Percentiles rank a stretch among this genome's conserved stretches.
These are phyloP conservation scores for Fusarium ambrosium DNA, from an alignment of 2,329 filamentous ascomycete species.

Conservation along the genomic window DNA sequence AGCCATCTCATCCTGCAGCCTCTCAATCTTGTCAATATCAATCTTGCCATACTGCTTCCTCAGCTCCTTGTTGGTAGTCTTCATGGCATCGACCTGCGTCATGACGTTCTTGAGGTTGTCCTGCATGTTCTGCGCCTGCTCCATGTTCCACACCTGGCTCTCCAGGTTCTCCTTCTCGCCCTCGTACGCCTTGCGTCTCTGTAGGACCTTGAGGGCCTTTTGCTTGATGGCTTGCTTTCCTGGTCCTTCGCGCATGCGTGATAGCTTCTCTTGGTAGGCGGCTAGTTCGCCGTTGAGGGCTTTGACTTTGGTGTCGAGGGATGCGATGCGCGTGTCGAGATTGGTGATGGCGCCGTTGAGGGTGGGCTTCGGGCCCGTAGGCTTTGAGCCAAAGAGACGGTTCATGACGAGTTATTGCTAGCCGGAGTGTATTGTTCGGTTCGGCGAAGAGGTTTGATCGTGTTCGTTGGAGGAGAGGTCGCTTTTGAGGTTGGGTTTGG, in stretches of 20 bases:
- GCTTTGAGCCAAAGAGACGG: constrained; percentile 92
- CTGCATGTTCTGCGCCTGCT: constrained; percentile 98
- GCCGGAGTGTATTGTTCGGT: background rate
- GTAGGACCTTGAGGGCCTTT: constrained; percentile 93
- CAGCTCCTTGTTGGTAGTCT: constrained; percentile 94
- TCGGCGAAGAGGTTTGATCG: background rate
- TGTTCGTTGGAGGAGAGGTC: background rate
- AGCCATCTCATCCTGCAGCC: constrained; percentile 98
- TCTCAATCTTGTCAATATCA: constrained; percentile 96
- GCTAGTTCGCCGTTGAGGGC: constrained; percentile 91
- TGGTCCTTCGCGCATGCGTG: constrained; percentile 94
- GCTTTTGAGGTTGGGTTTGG: constrained; percentile 5
- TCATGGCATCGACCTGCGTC: constrained; percentile 98
- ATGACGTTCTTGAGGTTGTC: constrained; percentile 99
- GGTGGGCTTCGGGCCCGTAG: constrained; percentile 88
- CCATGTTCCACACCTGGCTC: constrained; percentile 98
- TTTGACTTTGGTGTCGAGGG: constrained; percentile 94
- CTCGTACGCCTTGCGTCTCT: constrained; percentile 95
- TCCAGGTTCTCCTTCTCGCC: constrained; percentile 93
- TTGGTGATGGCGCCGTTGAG: constrained; percentile 86
- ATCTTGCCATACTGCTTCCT: constrained; percentile 97
- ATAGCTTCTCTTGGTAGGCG: constrained; percentile 87
- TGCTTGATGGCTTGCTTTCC: constrained; percentile 94
- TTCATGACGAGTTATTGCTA: constrained; percentile 76
- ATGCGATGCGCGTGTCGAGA: constrained; percentile 86